Conservation (phyloP, 495 filamentous ascomycete species). For the Acidomyces sp. region DNA sequence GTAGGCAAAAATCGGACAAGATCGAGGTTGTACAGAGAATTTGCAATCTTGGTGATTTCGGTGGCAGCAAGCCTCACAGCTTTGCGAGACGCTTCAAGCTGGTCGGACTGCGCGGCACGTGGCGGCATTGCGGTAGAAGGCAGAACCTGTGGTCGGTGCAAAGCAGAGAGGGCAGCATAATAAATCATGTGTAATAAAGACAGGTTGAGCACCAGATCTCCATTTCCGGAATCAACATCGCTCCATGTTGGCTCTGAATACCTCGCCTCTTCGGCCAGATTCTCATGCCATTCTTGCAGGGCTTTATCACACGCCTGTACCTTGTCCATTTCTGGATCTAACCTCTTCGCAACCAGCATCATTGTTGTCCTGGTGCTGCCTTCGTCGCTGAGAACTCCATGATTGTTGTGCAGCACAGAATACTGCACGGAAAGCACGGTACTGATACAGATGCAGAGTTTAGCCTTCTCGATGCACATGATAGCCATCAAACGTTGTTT, state of each 20-base stretch:
- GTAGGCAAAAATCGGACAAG: slow-evolving; percentile 72
- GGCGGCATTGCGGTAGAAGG: slow-evolving; percentile 50
- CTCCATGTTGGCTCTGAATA: slow-evolving; percentile 38
- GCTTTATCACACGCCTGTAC: slow-evolving; percentile 61
- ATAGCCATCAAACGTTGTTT: slow-evolving; percentile 62
- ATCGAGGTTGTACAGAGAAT: slow-evolving; percentile 51
- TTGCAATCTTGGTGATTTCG: slow-evolving; percentile 68
- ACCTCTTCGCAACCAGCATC: slow-evolving; percentile 82
- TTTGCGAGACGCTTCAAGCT: slow-evolving; percentile 64
- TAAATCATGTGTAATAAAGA: slow-evolving; percentile 80
- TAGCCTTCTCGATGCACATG: slow-evolving; percentile 85
- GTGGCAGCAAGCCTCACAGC: slow-evolving; percentile 67
- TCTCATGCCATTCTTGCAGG: slow-evolving; percentile 56
- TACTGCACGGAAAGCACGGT: slow-evolving; percentile 77
- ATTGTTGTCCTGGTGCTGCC: slow-evolving; percentile 67
- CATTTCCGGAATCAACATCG: slow-evolving; percentile 34
- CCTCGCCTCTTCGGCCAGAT: slow-evolving; percentile 54
- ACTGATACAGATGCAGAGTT: slow-evolving; percentile 74
- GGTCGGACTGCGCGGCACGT: slow-evolving; percentile 37
- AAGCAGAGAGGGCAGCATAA: slow-evolving; percentile 69
- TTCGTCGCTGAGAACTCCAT: slow-evolving; percentile 45
- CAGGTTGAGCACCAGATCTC: slow-evolving; percentile 56
- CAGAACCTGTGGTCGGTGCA: slow-evolving; percentile 78
- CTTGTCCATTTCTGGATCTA: slow-evolving; percentile 57
- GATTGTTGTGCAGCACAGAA: slow-evolving; percentile 71